These are phyloP conservation scores for Exophiala viscosa DNA, from an alignment of 2,329 filamentous ascomycete genomes.

Conservation along the genomic window DNA sequence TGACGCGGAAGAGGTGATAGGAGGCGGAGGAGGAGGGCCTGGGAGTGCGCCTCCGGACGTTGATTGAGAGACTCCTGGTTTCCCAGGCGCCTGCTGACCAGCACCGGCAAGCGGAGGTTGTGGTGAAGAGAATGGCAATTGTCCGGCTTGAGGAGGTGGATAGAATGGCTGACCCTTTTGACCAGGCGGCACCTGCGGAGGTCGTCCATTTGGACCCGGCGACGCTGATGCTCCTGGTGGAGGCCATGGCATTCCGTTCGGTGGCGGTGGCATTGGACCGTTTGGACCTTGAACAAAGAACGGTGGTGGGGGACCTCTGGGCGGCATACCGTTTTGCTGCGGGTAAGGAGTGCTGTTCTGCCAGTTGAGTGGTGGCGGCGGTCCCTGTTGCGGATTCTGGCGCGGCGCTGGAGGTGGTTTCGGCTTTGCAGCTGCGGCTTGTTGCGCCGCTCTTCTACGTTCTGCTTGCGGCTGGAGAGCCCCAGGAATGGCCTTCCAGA, in stretches of 20 bases:
- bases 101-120: conserved; percentile 7
- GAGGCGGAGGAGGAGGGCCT: conserved; percentile 5
- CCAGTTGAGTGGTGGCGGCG: conserved; percentile 22
- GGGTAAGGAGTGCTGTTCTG: conserved; percentile 24
- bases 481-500: conserved; percentile 59
- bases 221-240: conserved; percentile 12
- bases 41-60: conserved; percentile 10
- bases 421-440: conserved; percentile 21
- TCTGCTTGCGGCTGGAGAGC: conserved; percentile 25
- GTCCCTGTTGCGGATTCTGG: conserved; percentile 18
- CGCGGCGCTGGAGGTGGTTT: conserved; percentile 23
- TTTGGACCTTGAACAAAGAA: conserved; percentile 22
- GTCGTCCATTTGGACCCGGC: conserved; percentile 6
- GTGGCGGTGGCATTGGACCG: conserved; percentile 23
- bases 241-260: conserved; percentile 26
- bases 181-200: conserved; percentile 4
- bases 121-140: conserved; percentile 10
- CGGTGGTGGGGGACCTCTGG: conserved; percentile 16
- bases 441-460: conserved; percentile 23
- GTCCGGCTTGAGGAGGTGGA: conserved; percentile 8
- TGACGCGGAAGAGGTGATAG: conserved; percentile 19
- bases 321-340: conserved; percentile 22
- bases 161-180: conserved; percentile 14
- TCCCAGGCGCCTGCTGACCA: conserved; percentile 6
- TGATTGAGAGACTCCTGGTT: conserved; percentile 13